phyloP scores from a whole-genome alignment of 257 asterid genomes.

The Marsdenia floribunda region DNA sequence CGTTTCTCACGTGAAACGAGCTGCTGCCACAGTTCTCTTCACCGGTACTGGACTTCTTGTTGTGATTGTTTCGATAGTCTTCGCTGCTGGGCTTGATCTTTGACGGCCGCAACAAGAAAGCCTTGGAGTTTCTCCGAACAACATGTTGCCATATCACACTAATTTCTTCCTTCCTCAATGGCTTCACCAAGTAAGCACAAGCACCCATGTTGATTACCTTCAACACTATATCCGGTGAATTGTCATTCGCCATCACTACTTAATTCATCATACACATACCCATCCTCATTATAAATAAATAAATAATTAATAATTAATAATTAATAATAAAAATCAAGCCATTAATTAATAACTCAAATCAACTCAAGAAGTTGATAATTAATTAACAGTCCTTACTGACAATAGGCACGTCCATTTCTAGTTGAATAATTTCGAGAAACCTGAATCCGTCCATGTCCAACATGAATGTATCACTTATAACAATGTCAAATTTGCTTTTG shows the following conservation, averaged over 20 bases:
- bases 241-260: conserved; percentile 12
- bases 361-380: too few relatives aligned
- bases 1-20: conserved; percentile 18
- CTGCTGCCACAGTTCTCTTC: conserved; percentile 3
- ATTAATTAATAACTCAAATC: too few relatives aligned
- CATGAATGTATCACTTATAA: conserved; percentile 46
- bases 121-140: conserved; percentile 4
- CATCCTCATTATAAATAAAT: too few relatives aligned
- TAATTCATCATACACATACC: not conserved
- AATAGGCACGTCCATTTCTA: conserved; percentile 53
- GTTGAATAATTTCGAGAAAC: conserved; percentile 42
- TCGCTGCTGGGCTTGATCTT: not conserved
- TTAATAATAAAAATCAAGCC: too few relatives aligned
- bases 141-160: conserved; percentile 25
- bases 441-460: conserved; percentile 56
- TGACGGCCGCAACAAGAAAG: not conserved
- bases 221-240: conserved; percentile 6
- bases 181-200: conserved; percentile 18
- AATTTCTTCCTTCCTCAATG: conserved; percentile 9
- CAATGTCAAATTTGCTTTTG: conserved; percentile 41
- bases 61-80: not conserved
- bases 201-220: conserved; percentile 14
- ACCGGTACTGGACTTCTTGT: not conserved
- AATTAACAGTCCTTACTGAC: conserved; percentile 31
- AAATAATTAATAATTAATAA: too few relatives aligned